Evolutionary conservation across 371 early-diverging fungal genomes (phyloP), one percentile per base, ranked within the genome.

Genomic region (Gilbertella persicaria): DNA sequence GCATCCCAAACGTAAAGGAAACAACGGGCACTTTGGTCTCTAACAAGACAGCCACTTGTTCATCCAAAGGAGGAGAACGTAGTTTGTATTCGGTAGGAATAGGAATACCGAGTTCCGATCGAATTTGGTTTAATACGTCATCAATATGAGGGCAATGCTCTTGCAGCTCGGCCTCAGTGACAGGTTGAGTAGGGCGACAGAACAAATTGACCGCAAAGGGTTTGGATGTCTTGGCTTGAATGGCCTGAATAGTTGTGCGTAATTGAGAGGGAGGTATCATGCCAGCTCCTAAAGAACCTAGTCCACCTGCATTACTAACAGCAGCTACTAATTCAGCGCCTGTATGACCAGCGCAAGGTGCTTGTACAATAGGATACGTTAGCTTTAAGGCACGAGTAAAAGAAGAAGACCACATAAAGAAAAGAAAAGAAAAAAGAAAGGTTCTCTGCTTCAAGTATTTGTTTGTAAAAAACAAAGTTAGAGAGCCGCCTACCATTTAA

Each of bases 191-290:
- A 1, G 58, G 47, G n/a, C 71, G 55, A 26, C 67, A 66, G 37
- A 77, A 77, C 0, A 77, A 41, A 58, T 77, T 77, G 49, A 77
- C 69, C 0, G 73, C 69, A 62, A 73, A 77, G 5, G 71, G 69
- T 9, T 59, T 58, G 2, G 43, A 17, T 0, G 77, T 77, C 25
- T 50, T 49, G 16, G 48, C 47, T 10, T 66, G 66, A 24, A 73
- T 77, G 16, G 49, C 56, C 4, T 64, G 69, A 51, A 77, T 69
- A n/a, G 65, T 52, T 0, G 30, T 21, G 2, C 73, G 73, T 45
- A 77, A 47, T 23, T 51, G 45, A 26, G 52, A 48, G 1, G 64
- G 38, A 6, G 69, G 54, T 30, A 67, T 58, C 60, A 67, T 66
- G 14, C 66, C 77, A 13, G 66, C 71, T 6, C 69, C 73, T 23